Evolutionary conservation across 805 yeast species (phyloP), one percentile per base, ranked within the genome.

Genomic region (Candida caryicola): DNA sequence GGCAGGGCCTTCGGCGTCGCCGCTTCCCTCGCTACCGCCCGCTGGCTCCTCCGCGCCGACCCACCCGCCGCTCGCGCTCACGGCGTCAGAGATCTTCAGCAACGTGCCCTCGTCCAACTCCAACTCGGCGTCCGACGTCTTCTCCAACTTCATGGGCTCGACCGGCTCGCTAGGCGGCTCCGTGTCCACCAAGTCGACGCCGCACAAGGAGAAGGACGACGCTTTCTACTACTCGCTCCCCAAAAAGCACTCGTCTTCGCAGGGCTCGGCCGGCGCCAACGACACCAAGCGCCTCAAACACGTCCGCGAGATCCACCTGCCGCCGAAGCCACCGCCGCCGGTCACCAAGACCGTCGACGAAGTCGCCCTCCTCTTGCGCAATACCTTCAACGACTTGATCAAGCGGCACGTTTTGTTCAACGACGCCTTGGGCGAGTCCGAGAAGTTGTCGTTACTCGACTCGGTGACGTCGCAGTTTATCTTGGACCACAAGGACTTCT

Each of bases 401-500:
- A 17, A 23, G 23, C 18, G 28, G 9, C 33, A 31, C 17, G 32
- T 45, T 15, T 12, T 37, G 19, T 23, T 18, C 34, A 46, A 46
- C 37, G 21, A 15, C 10, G 12, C 12, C 33, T 26, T 46, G 17
- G n/a, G 31, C 17, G 29, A 30, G 16, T 27, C 34, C 18, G 47
- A 44, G 17, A 43, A 43, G 33, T 25, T 16, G 3, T 31, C 39
- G 7, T 23, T 46, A n/a, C 17, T 46, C 23, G 49, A 46, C 29
- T 35, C 40, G 23, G 34, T 42, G 15, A 25, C 40, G 15, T 39
- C 44, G 15, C 51, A 44, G 32, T 36, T 44, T 17, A 26, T 46
- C 5, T 26, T 35, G 29, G 51, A 46, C 36, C 45, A 46, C 27
- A 36, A 37, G 12, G 45, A 41, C 16, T 18, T 28, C 13, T 38